These are phyloP conservation scores for Pseudevernia furfuracea DNA, from an alignment of 495 filamentous ascomycete genomes.

Conservation along the genomic window DNA sequence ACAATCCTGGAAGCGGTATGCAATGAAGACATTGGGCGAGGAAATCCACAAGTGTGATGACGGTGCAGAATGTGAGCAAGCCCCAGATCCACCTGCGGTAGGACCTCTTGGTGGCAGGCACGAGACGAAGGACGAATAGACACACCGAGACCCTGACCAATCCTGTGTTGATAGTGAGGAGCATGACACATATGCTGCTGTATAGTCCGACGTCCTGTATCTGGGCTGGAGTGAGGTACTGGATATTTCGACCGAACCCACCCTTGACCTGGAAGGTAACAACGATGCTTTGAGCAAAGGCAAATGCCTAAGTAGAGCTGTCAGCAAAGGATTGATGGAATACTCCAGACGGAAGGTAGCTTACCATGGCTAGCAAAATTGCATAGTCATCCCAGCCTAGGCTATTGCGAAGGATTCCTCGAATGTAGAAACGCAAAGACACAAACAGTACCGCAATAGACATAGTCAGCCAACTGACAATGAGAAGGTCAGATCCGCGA, in stretches of 20 bases:
- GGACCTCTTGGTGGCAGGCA: neutral
- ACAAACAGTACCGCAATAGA: neutral
- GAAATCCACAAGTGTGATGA: neutral
- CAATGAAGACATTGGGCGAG: slow-evolving; percentile 3
- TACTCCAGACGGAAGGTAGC: neutral
- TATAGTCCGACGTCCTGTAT: neutral
- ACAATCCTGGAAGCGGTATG: neutral
- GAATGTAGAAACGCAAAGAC: neutral
- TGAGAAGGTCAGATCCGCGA: neutral
- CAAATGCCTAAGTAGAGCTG: neutral
- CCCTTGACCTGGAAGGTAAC: neutral
- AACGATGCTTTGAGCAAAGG: neutral
- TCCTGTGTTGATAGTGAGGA: neutral
- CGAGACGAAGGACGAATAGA: slow-evolving; percentile 6
- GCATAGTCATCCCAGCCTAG: slow-evolving; percentile 5
- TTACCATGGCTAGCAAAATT: neutral
- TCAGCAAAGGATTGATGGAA: neutral
- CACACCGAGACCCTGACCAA: slow-evolving; percentile 6
- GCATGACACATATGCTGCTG: neutral
- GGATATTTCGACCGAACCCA: slow-evolving; percentile 1
- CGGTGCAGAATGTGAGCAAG: neutral
- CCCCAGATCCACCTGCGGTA: slow-evolving; percentile 1
- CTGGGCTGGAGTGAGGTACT: slow-evolving; percentile 1
- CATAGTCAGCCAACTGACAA: neutral
- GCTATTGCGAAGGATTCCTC: neutral